These are phyloP conservation scores for Cyberlindnera mycetangii DNA, from an alignment of 805 yeast species.

Conservation along the genomic window DNA sequence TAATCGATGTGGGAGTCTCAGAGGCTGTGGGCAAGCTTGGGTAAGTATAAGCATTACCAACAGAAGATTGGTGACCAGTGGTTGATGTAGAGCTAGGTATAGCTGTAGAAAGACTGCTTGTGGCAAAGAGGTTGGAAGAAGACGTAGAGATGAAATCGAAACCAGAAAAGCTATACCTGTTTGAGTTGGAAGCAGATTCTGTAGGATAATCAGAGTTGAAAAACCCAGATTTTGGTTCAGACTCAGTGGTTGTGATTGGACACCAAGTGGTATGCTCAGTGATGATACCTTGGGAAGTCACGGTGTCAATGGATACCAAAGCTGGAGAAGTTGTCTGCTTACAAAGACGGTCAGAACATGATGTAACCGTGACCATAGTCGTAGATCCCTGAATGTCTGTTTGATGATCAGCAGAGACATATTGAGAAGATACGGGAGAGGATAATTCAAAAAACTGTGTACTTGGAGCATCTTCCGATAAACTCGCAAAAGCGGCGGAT, in stretches of 20 bases:
- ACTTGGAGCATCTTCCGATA: too few relatives aligned
- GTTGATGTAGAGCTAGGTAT: neutral
- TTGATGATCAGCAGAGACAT: neutral
- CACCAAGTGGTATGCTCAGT: slow-evolving; percentile 26
- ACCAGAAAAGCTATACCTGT: too few relatives aligned
- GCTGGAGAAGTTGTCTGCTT: slow-evolving; percentile 15
- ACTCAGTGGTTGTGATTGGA: slow-evolving; percentile 14
- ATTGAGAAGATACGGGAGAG: neutral
- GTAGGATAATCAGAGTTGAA: too few relatives aligned
- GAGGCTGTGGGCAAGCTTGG: neutral
- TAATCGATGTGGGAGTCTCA: slow-evolving; percentile 9
- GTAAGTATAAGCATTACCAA: too few relatives aligned
- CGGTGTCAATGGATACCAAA: slow-evolving; percentile 29
- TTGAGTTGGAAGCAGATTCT: too few relatives aligned
- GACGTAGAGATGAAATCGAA: neutral
- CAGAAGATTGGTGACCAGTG: too few relatives aligned
- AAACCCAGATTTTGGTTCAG: too few relatives aligned
- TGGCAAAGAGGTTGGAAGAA: neutral
- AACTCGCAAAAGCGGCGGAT: too few relatives aligned
- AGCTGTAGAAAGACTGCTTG: neutral
- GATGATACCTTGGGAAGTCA: slow-evolving; percentile 29
- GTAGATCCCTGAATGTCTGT: slow-evolving; percentile 1
- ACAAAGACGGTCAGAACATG: slow-evolving; percentile 16
- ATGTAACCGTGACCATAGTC: slow-evolving; percentile 20
- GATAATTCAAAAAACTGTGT: too few relatives aligned